Conservation (phyloP, 1,139 yeast genomes). For the Lodderomyces oxycetoniae region DNA sequence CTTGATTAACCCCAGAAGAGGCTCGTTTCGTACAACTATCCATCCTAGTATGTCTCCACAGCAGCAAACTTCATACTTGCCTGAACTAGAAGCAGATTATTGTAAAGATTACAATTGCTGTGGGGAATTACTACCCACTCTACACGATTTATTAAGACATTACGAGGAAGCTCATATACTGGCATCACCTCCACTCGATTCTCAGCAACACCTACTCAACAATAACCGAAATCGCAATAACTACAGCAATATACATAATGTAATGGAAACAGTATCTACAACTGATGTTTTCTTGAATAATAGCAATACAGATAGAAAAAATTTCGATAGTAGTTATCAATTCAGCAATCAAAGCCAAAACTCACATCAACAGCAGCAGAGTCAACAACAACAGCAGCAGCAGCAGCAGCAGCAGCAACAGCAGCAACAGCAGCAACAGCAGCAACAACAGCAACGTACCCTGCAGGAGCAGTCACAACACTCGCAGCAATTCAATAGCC, state of each 20-base stretch:
- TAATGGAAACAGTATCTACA: conserved; percentile 76
- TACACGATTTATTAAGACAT: conserved; percentile 89
- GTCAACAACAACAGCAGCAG: conserved; percentile 13
- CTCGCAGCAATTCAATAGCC: conserved; percentile 7
- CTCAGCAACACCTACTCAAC: conserved; percentile 27
- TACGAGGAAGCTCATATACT: conserved; percentile 95
- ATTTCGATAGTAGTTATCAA: conserved; percentile 14
- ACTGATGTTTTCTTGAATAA: conserved; percentile 75
- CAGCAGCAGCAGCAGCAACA: conserved; percentile 17
- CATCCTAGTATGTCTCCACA: conserved; percentile 52
- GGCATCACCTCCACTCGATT: conserved; percentile 58
- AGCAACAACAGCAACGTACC: conserved; percentile 12
- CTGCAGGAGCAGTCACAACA: conserved; percentile 10
- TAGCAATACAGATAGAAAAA: conserved; percentile 10
- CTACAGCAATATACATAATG: conserved; percentile 42
- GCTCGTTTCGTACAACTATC: conserved; percentile 28
- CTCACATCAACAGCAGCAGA: conserved; percentile 16
- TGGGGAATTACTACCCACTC: conserved; percentile 84
- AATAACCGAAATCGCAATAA: conserved; percentile 33
- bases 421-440: conserved; percentile 14
- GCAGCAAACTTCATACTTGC: conserved; percentile 70
- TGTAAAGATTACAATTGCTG: conserved; percentile 97
- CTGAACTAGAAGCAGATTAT: conserved; percentile 90
- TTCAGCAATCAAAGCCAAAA: conserved; percentile 16
- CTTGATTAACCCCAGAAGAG: conserved; percentile 41